These are phyloP conservation scores for Umbelopsis sp. DNA, from an alignment of 371 early-diverging fungal genomes.

Conservation along the genomic window DNA sequence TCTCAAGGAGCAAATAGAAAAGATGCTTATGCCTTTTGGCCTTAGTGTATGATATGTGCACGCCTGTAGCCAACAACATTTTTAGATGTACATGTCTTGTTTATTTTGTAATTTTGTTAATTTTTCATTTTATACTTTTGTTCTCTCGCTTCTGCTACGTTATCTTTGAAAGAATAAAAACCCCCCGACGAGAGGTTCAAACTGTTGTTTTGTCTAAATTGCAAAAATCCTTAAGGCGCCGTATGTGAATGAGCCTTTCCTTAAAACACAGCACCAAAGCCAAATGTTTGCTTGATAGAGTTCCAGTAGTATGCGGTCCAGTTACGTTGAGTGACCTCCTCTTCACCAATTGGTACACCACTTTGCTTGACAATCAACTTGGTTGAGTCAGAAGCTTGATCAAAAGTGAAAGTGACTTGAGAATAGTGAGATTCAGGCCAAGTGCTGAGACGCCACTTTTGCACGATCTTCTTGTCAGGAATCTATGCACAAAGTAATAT, in stretches of 20 bases:
- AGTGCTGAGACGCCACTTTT: conserved; percentile 81
- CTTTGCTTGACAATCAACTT: conserved; percentile 78
- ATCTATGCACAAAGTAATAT: conserved; percentile 27
- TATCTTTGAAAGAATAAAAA: too few relatives aligned
- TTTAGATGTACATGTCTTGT: conserved; percentile 17
- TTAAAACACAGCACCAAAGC: conserved; percentile 60
- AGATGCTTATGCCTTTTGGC: conserved; percentile 8
- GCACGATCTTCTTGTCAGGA: conserved; percentile 79
- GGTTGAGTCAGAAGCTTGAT: conserved; percentile 73
- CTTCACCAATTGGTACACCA: conserved; percentile 89
- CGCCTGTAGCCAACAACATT: background rate
- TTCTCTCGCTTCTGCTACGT: background rate
- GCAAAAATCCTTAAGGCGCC: background rate
- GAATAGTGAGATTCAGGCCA: conserved; percentile 91
- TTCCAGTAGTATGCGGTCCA: conserved; percentile 95
- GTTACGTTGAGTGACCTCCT: conserved; percentile 80
- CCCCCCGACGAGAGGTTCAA: background rate
- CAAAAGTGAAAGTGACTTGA: conserved; percentile 75
- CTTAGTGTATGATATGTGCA: background rate
- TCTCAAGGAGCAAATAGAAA: conserved; percentile 3
- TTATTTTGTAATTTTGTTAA: conserved; percentile 15
- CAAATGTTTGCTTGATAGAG: conserved; percentile 91
- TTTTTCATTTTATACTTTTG: background rate
- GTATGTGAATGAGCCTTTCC: background rate
- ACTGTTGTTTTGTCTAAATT: conserved; percentile 7